Evolutionary conservation across 2,329 filamentous ascomycete species (phyloP).

Genomic region (Thielaviopsis populi): DNA sequence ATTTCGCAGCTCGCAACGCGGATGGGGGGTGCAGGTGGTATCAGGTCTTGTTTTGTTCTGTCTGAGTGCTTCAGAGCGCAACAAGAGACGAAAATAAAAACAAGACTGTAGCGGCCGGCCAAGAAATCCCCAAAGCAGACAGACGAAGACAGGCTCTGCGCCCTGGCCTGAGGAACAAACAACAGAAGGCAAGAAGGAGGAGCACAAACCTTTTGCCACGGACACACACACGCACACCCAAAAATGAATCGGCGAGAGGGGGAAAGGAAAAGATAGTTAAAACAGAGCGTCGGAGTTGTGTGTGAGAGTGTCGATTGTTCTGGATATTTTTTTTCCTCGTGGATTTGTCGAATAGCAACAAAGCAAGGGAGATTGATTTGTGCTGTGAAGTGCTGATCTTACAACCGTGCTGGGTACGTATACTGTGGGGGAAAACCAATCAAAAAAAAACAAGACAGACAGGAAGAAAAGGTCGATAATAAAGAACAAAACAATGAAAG

Average conservation of each 20-base stretch:
- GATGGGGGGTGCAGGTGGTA: background rate
- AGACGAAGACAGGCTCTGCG: background rate
- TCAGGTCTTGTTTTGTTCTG: background rate
- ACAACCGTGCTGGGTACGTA: slow-evolving; percentile 8
- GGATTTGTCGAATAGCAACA: background rate
- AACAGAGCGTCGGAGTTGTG: background rate
- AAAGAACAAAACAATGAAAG: slow-evolving; percentile 9
- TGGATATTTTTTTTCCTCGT: background rate
- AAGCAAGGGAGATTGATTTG: slow-evolving; percentile 2
- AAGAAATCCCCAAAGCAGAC: background rate
- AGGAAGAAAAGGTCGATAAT: slow-evolving; percentile 1
- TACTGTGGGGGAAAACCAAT: slow-evolving; percentile 4
- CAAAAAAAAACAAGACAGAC: background rate
- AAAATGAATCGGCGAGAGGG: background rate
- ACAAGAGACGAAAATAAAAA: background rate
- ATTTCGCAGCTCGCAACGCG: background rate
- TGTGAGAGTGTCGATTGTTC: background rate
- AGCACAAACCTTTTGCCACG: slow-evolving; percentile 8
- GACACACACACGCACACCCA: background rate
- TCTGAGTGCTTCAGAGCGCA: background rate
- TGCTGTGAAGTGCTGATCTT: background rate
- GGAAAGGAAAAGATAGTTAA: background rate
- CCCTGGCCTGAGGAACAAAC: background rate
- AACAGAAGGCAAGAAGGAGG: background rate
- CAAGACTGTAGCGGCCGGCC: background rate